Evolutionary conservation across 768 basidiomycete species (phyloP), one percentile per base, ranked within the genome.

Genomic region (Boletus coccyginus): DNA sequence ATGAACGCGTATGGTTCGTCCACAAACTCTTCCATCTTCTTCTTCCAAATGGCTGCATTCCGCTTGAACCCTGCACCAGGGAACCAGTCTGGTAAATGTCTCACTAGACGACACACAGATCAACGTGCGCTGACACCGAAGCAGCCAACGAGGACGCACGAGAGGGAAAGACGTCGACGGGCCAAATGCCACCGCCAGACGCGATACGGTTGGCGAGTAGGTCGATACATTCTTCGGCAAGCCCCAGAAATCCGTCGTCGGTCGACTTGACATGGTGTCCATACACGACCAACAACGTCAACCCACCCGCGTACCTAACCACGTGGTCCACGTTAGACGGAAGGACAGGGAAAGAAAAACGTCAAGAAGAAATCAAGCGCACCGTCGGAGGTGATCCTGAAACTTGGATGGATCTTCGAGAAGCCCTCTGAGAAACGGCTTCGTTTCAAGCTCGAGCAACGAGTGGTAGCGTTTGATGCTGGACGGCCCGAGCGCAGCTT

Each of bases 1-100:
- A 84, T 78, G 46, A 74, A 82, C 40, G 81, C 78, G 53, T 80
- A 90, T 8, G 88, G 87, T 54, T 73, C 72, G 32, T 90, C 81
- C 19, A 84, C 82, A 48, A 84, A 86, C 58, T 83, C 81, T 46
- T 83, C 78, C 70, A 88, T 80, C 71, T 78, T 80, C 32, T 75
- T 76, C 67, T 81, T 87, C 88, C 88, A 90, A 10, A 57, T 65
- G 9, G 55, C 70, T 1, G 87, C 86, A 55, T 85, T 85, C 19
- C 73, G 70, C 66, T 82, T 81, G 73, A 90, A 92, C 2, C 78
- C 79, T 6, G 83, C 78, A 12, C 87, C 87, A 21, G 90, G 90
- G 46, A 82, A 72, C 85, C 86, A 90, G 43, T 66, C 63, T 0
- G 90, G 90, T 29, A 90, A 64, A 60, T 81, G 66, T 63, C 77